A percentile compares a stretch with the other conserved stretches of the same genome.
phyloP scores from a whole-genome alignment of 2,329 filamentous ascomycete genomes.

The Cladosporium sp. region DNA sequence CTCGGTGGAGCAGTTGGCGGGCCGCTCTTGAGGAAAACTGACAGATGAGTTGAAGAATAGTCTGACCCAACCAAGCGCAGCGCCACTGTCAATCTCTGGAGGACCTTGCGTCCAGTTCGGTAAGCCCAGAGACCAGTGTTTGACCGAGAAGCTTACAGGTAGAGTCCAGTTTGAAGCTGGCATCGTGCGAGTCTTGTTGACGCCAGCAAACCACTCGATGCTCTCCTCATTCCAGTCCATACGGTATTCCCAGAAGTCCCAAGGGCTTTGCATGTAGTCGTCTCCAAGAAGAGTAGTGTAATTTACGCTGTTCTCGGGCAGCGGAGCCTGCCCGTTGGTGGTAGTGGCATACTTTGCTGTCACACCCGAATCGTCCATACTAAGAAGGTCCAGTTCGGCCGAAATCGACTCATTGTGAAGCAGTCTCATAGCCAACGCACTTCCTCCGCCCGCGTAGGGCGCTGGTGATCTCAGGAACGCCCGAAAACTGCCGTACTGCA shows the following conservation, averaged over 20 bases:
- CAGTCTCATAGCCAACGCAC: slow-evolving; percentile 44
- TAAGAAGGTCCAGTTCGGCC: slow-evolving; percentile 43
- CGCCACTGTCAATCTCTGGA: slow-evolving; percentile 36
- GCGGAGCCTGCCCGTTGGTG: slow-evolving; percentile 37
- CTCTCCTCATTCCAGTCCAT: slow-evolving; percentile 45
- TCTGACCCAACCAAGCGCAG: slow-evolving; percentile 44
- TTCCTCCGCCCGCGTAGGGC: slow-evolving; percentile 34
- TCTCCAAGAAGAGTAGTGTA: slow-evolving; percentile 36
- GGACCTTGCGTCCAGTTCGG: slow-evolving; percentile 43
- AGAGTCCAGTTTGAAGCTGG: slow-evolving; percentile 17
- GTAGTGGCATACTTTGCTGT: slow-evolving; percentile 38
- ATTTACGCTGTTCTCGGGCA: slow-evolving; percentile 35
- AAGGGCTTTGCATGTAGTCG: slow-evolving; percentile 35
- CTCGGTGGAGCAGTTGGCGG: slow-evolving; percentile 10
- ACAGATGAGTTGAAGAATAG: slow-evolving; percentile 49
- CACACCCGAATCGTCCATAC: slow-evolving; percentile 36
- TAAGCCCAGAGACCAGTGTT: slow-evolving; percentile 48
- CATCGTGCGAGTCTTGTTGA: slow-evolving; percentile 28
- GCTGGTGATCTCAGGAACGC: slow-evolving; percentile 39
- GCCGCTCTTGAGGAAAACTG: slow-evolving; percentile 28
- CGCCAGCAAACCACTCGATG: slow-evolving; percentile 38
- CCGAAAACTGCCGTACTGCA: slow-evolving; percentile 46
- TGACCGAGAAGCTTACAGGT: slow-evolving; percentile 41
- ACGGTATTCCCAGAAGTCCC: slow-evolving; percentile 44
- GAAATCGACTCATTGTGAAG: slow-evolving; percentile 43